phyloP scores from a whole-genome alignment of 257 asterid species.

The Lycium barbarum region DNA sequence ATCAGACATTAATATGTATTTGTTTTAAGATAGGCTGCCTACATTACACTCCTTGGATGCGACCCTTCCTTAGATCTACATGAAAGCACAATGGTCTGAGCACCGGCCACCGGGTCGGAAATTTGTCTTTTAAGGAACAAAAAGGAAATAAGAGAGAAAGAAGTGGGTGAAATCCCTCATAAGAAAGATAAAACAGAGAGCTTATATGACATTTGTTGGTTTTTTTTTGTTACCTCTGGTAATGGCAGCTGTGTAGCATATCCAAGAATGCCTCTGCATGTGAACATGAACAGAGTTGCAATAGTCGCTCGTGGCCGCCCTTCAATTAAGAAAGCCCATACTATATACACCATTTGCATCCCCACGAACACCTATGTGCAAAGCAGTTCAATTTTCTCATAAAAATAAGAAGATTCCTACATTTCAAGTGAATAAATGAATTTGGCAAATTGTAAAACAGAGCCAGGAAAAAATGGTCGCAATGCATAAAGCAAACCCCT shows the following conservation, averaged over 20 bases:
- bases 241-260: constrained; percentile 89
- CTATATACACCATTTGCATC: constrained; percentile 79
- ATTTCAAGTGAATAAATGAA: not conserved
- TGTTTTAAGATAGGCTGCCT: not conserved
- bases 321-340: constrained; percentile 84
- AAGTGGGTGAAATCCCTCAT: not conserved
- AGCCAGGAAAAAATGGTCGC: not conserved
- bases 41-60: not conserved
- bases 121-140: not conserved
- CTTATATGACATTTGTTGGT: not conserved
- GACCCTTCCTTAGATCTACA: not conserved
- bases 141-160: not conserved
- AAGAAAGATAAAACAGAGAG: not conserved
- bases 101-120: no score
- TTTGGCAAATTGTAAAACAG: not conserved
- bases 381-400: not conserved
- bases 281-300: constrained; percentile 90
- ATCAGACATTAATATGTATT: not conserved
- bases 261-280: constrained; percentile 92
- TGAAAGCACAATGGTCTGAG: no score
- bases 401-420: no score
- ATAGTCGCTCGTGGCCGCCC: constrained; percentile 87
- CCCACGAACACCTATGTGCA: constrained; percentile 68
- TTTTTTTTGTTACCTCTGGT: constrained; percentile 60
- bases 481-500: not conserved